A percentile compares a stretch with the other conserved stretches of the same genome.
Conservation (phyloP, 2,329 filamentous ascomycete genomes). For the Plectosphaerella plurivora region DNA sequence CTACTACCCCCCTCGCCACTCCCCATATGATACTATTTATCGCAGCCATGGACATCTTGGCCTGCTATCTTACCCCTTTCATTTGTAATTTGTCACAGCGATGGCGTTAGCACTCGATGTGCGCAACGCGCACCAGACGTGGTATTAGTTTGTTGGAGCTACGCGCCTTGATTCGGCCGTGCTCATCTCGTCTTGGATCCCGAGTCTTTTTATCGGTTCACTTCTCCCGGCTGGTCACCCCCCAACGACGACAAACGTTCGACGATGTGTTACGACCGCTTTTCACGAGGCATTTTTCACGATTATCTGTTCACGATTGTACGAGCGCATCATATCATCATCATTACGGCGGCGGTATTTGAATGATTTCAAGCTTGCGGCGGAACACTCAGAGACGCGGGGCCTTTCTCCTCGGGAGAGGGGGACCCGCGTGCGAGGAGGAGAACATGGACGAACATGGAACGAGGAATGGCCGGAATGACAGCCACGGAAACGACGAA, state of each 20-base stretch:
- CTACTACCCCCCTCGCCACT: neutral
- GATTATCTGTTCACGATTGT: slow-evolving; percentile 12
- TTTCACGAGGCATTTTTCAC: slow-evolving; percentile 11
- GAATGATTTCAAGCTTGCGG: neutral
- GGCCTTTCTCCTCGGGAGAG: no score
- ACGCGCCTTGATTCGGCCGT: neutral
- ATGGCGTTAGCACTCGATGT: slow-evolving; percentile 10
- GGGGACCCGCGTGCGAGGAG: no score
- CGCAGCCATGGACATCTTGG: neutral
- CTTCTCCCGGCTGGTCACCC: slow-evolving; percentile 11
- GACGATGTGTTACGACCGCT: slow-evolving; percentile 14
- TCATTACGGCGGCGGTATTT: neutral
- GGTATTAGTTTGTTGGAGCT: neutral
- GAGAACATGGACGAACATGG: neutral
- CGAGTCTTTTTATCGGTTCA: neutral
- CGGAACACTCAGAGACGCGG: no score
- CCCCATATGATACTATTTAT: neutral
- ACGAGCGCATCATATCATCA: slow-evolving; percentile 5
- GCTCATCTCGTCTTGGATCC: slow-evolving; percentile 8
- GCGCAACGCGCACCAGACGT: slow-evolving; percentile 9
- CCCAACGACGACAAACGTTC: slow-evolving; percentile 9
- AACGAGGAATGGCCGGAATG: slow-evolving; percentile 6
- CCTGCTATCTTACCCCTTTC: slow-evolving; percentile 3
- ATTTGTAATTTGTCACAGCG: slow-evolving; percentile 14
- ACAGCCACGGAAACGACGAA: slow-evolving; percentile 11